Conservation (phyloP, 345 rosid genomes). For the Lumnitzera littorea region DNA sequence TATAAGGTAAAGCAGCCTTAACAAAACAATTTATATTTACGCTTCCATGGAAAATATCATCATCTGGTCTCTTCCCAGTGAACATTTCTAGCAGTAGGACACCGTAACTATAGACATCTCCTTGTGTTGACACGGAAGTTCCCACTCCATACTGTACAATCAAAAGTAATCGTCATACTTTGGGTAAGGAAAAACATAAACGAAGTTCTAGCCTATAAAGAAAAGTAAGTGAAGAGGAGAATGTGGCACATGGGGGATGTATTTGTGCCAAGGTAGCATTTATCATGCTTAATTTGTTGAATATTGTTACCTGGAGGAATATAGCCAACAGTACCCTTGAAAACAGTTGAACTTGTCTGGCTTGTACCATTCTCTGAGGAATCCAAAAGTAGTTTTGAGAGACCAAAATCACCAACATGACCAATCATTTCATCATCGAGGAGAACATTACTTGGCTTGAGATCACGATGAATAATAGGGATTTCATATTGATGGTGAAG, state of each 20-base stretch:
- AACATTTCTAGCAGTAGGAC: constrained; percentile 12
- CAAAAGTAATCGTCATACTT: not conserved
- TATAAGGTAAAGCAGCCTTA: constrained; percentile 3
- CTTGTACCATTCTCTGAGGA: not conserved
- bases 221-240: not conserved
- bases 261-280: not conserved
- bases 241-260: no score
- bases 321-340: constrained; percentile 10
- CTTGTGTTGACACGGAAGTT: constrained; percentile 2
- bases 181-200: no score
- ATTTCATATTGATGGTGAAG: constrained; percentile 1
- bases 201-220: not conserved
- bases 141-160: constrained; percentile 16
- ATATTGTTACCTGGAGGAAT: constrained; percentile 6
- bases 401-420: constrained; percentile 10
- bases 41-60: constrained; percentile 4
- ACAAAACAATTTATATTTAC: constrained; percentile 3
- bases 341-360: constrained; percentile 2
- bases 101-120: constrained; percentile 8
- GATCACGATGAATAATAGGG: not conserved
- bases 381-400: not conserved
- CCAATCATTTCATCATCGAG: constrained; percentile 7
- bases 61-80: constrained; percentile 10
- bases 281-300: no score
- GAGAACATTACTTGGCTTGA: constrained; percentile 10